Base-by-base conservation (phyloP, 148 eudicot genomes). In the Cornus florida region DNA sequence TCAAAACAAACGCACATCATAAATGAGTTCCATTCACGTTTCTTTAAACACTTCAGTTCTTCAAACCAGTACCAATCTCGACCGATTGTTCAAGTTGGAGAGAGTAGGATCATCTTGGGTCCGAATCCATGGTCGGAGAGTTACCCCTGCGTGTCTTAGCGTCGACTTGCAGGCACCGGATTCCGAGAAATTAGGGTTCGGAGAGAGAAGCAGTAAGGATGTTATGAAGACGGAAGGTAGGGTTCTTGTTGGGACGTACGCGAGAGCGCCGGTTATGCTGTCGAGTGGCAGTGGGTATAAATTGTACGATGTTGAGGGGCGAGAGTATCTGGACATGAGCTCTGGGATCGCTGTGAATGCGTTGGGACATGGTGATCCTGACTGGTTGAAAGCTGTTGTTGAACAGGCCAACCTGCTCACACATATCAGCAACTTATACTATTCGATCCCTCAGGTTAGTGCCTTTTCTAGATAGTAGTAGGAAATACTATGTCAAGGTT, bases 301-400 rank as follows among this genome's bases (percentile, higher is more conserved):
- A 79, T 76, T 95, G 79, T 93, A 75, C 32, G 97, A 93, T 82
- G 75, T 89, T 69, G 96, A 95, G 20, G 98, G 98, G 83, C 80
- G 72, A 13, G 93, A 93, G 84, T 95, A 91, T 86, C 72, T 95
- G 85, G 98, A 95, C 80, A 59, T 95, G 86, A 87, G 91, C 7
- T 88, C 96, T 6, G 98, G 98, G 65, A 89, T 95, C 79, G 97
- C 97, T 2, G 98, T 93, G 4, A 95, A 93, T 89, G 92, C 97
- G 1, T 90, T 95, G 6, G 98, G 98, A 31, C 94, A 93, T 82
- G 87, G 88, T 16, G 96, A 95, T 78, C 85, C 91, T 13, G 94
- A 92, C 85, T 95, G 94, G 94, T 75, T 87, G 28, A 73, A 75
- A 20, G 90, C 94, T 1, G 85, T 95, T 66, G 41, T 86, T 4